Evolutionary conservation across 805 yeast species (phyloP), one percentile per base, ranked within the genome.

Genomic region (Ogataea angusta): DNA sequence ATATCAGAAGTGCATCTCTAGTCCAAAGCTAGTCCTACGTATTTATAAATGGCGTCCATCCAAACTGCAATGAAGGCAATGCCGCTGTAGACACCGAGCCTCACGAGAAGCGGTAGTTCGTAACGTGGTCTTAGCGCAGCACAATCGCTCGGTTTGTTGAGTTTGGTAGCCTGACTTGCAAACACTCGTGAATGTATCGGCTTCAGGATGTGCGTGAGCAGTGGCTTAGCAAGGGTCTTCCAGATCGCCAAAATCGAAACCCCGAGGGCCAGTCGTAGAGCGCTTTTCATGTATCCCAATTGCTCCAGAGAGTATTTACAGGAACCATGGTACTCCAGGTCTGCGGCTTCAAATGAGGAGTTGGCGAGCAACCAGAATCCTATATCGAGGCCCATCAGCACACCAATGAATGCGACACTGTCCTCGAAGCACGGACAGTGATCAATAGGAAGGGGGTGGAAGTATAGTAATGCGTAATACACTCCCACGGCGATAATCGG

Each of bases 371-470:
- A 45, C 79, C 83, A 80, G 51, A 75, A 77, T 14, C 80, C 71
- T 18, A 83, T 48, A 46, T 85, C 93, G 6, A 84, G 52, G 0
- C 99, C 99, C 31, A 80, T 66, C 12, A 89, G 68, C 30, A 90
- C 97, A 3, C 96, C 96, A 38, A 90, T 67, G 54, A 91, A 91
- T 5, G 98, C 95, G 22, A 91, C 95, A 14, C 89, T 79, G 59
- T 91, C 99, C 56, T 90, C 96, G 57, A 83, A 91, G 60, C 99
- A 93, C 1, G 99, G 99, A 57, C 99, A 91, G 50, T 82, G 84
- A 53, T 93, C 99, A 15, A 85, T 80, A 2, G 98, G 98, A 43
- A 75, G 78, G 0, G 89, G 85, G 63, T 89, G 95, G 30, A 71
- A 62, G 52, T 83, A 80, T 16, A 90, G 73, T 24, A 84, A 53